Conservation (phyloP, 139 green algal species). For the Nannochloris sp. region DNA sequence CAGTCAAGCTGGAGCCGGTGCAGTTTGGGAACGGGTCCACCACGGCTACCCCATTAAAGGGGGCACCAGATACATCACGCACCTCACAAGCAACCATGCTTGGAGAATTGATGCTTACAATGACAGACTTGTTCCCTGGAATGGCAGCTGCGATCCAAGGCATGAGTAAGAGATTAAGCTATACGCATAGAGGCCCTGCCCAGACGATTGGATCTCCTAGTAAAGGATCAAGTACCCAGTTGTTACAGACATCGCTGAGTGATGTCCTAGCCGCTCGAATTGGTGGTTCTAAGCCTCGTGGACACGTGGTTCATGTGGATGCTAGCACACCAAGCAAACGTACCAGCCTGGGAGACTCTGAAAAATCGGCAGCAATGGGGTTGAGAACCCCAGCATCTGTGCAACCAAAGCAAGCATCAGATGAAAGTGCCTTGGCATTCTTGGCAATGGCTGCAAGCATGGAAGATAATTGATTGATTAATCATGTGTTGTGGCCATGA, state of each 20-base stretch:
- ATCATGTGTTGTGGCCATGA: too few relatives aligned
- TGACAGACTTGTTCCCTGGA: slow-evolving; percentile 19
- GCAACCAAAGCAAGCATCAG: slow-evolving; percentile 1
- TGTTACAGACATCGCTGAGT: slow-evolving; percentile 9
- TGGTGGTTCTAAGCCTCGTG: slow-evolving; percentile 3
- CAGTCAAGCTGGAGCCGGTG: too few relatives aligned
- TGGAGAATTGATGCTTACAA: slow-evolving; percentile 24
- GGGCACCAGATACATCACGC: background rate
- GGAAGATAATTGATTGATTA: slow-evolving; percentile 7
- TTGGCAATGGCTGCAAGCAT: slow-evolving; percentile 31
- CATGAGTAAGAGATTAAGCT: slow-evolving; percentile 5
- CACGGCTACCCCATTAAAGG: too few relatives aligned
- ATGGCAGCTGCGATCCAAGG: slow-evolving; percentile 17
- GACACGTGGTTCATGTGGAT: background rate
- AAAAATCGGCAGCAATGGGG: background rate
- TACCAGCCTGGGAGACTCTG: background rate
- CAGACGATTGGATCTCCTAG: too few relatives aligned
- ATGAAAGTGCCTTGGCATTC: slow-evolving; percentile 21
- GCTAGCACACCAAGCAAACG: slow-evolving; percentile 16
- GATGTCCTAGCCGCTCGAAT: slow-evolving; percentile 21
- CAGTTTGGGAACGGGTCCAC: too few relatives aligned
- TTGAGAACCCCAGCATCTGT: slow-evolving; percentile 17
- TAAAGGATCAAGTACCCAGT: background rate
- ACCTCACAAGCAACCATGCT: slow-evolving; percentile 9
- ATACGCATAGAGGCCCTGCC: too few relatives aligned